Conservation (phyloP, 179 eudicot species). For the Carnegiea gigantea region DNA sequence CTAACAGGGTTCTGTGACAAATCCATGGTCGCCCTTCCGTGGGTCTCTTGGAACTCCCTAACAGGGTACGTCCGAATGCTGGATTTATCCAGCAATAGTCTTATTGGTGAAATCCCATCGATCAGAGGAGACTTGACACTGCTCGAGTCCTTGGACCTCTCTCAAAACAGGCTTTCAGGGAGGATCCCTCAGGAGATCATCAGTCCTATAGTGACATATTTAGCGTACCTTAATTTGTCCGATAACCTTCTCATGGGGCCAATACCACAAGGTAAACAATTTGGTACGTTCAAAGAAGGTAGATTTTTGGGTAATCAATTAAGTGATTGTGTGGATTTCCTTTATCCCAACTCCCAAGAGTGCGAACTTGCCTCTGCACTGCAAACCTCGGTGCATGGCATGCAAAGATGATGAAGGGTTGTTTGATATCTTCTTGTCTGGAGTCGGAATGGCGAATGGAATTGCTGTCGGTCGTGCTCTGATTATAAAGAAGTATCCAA, state of each 20-base stretch:
- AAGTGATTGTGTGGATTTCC: slow-evolving; percentile 31
- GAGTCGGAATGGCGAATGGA: no score
- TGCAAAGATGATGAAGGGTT: background rate
- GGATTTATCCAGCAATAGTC: slow-evolving; percentile 35
- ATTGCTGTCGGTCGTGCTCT: no score
- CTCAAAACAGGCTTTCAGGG: slow-evolving; percentile 32
- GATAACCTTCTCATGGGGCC: slow-evolving; percentile 24
- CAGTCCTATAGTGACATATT: background rate
- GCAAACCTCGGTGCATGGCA: background rate
- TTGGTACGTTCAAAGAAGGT: slow-evolving; percentile 20
- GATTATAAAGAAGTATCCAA: no score
- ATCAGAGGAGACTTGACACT: slow-evolving; percentile 19
- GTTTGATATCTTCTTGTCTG: background rate
- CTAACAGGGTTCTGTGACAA: no score
- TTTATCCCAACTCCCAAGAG: slow-evolving; percentile 5
- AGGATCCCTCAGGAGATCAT: slow-evolving; percentile 22
- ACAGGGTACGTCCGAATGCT: background rate
- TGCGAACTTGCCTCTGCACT: slow-evolving; percentile 1
- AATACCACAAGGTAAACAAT: slow-evolving; percentile 29
- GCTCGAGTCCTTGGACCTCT: slow-evolving; percentile 30
- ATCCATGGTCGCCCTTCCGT: no score
- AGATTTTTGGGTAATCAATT: slow-evolving; percentile 27
- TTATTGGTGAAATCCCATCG: slow-evolving; percentile 29
- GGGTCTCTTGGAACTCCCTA: no score
- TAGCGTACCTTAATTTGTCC: slow-evolving; percentile 30